Percentiles rank a stretch among this genome's conserved stretches.
Evolutionary conservation across 2,329 filamentous ascomycete genomes (phyloP).

Genomic region (Pseudovirgaria hyperparasitica): DNA sequence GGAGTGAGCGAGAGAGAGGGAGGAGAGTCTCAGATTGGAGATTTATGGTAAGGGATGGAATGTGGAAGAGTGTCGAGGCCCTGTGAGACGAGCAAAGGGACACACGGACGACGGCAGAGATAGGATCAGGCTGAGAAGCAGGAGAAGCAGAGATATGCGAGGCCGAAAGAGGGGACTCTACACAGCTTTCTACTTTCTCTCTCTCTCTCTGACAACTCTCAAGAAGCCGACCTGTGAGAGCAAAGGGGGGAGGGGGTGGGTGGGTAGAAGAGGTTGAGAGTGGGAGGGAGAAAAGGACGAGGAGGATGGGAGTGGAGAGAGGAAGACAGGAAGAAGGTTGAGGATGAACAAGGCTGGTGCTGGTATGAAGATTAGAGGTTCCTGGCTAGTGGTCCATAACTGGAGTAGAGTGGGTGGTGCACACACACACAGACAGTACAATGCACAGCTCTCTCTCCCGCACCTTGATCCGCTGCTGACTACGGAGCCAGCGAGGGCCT

Average conservation of each 20-base stretch:
- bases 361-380: too few relatives aligned
- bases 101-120: slow-evolving; percentile 9
- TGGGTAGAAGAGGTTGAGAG: too few relatives aligned
- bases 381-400: too few relatives aligned
- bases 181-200: too few relatives aligned
- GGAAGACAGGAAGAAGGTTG: slow-evolving; percentile 10
- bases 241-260: slow-evolving; percentile 14
- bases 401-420: too few relatives aligned
- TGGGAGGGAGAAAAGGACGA: slow-evolving; percentile 8
- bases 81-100: not conserved
- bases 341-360: slow-evolving; percentile 21
- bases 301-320: slow-evolving; percentile 4
- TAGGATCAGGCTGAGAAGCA: slow-evolving; percentile 21
- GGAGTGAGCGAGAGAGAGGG: not conserved
- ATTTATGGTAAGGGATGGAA: slow-evolving; percentile 1
- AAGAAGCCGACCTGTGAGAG: slow-evolving; percentile 24
- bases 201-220: slow-evolving; percentile 26
- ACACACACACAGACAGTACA: too few relatives aligned
- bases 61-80: slow-evolving; percentile 1
- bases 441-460: too few relatives aligned
- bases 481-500: too few relatives aligned
- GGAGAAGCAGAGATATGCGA: slow-evolving; percentile 17
- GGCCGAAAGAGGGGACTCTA: slow-evolving; percentile 19
- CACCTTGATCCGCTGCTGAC: too few relatives aligned
- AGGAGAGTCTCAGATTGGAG: not conserved